Evolutionary conservation across 768 basidiomycete genomes (phyloP), one percentile per base, ranked within the genome.

Genomic region (Leccinum subgranulosum): DNA sequence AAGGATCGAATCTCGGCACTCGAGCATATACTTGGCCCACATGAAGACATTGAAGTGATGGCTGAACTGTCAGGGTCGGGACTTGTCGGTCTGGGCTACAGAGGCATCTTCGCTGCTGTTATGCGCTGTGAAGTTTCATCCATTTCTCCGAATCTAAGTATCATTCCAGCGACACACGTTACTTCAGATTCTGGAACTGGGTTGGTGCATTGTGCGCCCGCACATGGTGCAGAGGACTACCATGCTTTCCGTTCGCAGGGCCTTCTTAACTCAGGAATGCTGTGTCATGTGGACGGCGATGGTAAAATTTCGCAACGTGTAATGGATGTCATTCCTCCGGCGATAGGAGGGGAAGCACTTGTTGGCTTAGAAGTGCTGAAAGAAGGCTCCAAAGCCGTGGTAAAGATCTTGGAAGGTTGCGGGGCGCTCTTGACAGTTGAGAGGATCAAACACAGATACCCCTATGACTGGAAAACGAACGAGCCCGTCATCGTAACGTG

Each of bases 381-480:
- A n/a, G 82, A 78, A 8, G 96, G 94, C 0, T 84, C 82, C 6
- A 83, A 80, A 58, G 80, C 79, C 17, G 77, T 96, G 46, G 80
- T 94, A 8, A 73, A 78, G 36, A 65, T 94, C 9, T 70, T 98
- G 50, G 70, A 79, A 19, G 66, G 75, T n/a, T 76, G 75, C 1
- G 82, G 76, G 6, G 58, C 68, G 2, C 75, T 98, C 15, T 68
- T 92, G 43, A 86, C 84, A 63, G 75, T 89, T 52, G 79, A 90
- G 69, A 79, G 79, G 62, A 82, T 92, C 64, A 86, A 83, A 64
- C 96, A 98, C 73, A 84, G 86, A 50, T 99, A 97, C 67, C 94
- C 96, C 0, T 95, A 94, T 68, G 96, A 99, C 65, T 98, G 95
- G 95, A 90, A 92, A 73, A 96, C 96, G 5, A 85, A 94, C 61